Conservation (phyloP, 2,329 filamentous ascomycete genomes). For the Ceratocystis lukuohia region DNA sequence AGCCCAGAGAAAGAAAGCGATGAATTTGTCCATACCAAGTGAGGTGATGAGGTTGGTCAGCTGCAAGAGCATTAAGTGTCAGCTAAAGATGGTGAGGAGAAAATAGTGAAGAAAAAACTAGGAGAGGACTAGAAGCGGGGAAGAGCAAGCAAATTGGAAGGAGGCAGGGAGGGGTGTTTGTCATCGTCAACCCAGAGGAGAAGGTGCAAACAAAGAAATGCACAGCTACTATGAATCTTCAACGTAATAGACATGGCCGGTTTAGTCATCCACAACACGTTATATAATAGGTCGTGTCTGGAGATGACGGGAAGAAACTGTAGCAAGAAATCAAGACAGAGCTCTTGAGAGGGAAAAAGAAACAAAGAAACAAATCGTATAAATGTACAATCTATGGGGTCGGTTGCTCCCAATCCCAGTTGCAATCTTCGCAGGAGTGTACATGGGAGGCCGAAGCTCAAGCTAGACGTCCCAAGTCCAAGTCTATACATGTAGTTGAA, state of each 20-base stretch:
- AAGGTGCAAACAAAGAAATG: background rate
- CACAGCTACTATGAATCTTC: background rate
- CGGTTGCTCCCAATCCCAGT: background rate
- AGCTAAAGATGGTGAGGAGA: background rate
- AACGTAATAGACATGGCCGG: background rate
- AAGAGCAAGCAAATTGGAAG: background rate
- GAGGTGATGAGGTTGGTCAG: background rate
- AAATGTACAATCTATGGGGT: background rate
- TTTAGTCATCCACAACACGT: background rate
- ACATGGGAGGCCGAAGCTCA: background rate
- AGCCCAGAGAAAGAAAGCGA: background rate
- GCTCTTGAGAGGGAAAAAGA: too few relatives aligned
- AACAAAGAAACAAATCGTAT: background rate
- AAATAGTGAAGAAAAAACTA: background rate
- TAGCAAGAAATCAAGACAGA: too few relatives aligned
- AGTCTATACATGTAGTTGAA: constrained; percentile 5
- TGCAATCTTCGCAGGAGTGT: background rate
- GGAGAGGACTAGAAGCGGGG: background rate
- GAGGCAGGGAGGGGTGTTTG: background rate
- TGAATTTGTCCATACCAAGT: background rate
- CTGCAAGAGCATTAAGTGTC: background rate
- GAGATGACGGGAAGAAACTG: too few relatives aligned
- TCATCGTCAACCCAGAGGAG: background rate
- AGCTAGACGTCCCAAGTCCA: background rate
- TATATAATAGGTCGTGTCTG: too few relatives aligned